phyloP scores from a whole-genome alignment of 129 eudicot genomes.

The Escallonia herrerae region DNA sequence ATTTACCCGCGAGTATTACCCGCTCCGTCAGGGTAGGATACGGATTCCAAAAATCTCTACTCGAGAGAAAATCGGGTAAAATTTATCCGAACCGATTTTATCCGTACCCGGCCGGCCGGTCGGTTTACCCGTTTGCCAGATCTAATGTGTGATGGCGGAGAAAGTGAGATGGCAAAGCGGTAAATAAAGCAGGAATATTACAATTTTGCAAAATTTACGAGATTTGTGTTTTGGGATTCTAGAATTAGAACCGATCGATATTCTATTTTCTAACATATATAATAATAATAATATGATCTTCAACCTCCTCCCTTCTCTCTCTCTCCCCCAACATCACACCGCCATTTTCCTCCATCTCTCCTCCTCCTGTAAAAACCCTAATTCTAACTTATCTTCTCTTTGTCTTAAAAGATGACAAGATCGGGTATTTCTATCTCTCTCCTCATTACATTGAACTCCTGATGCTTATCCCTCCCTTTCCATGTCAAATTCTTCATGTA shows the following conservation, averaged over 20 bases:
- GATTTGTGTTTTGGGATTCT: conserved; percentile 36
- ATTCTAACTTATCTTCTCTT: conserved; percentile 24
- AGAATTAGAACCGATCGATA: conserved; percentile 34
- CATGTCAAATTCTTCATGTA: conserved; percentile 6
- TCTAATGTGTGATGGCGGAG: too few relatives aligned
- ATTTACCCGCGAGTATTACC: too few relatives aligned
- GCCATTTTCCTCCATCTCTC: conserved; percentile 35
- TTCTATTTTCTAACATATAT: conserved; percentile 18
- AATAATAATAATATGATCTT: conserved; percentile 21
- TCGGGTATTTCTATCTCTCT: conserved; percentile 38
- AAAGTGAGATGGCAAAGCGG: too few relatives aligned
- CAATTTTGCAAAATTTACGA: conserved; percentile 9
- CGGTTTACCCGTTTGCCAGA: too few relatives aligned
- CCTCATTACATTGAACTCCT: conserved; percentile 26
- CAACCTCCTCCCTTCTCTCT: conserved; percentile 16
- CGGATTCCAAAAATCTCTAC: too few relatives aligned
- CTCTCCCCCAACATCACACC: conserved; percentile 20
- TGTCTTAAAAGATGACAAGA: conserved; percentile 21
- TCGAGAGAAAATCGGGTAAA: too few relatives aligned
- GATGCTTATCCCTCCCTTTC: conserved; percentile 12
- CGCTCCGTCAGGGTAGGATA: too few relatives aligned
- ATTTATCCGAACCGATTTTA: too few relatives aligned
- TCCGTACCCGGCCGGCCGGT: too few relatives aligned
- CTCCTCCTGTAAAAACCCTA: conserved; percentile 53
- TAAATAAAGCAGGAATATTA: too few relatives aligned